Conservation (phyloP, 2,329 filamentous ascomycete species). For the Alternaria gaisen region DNA sequence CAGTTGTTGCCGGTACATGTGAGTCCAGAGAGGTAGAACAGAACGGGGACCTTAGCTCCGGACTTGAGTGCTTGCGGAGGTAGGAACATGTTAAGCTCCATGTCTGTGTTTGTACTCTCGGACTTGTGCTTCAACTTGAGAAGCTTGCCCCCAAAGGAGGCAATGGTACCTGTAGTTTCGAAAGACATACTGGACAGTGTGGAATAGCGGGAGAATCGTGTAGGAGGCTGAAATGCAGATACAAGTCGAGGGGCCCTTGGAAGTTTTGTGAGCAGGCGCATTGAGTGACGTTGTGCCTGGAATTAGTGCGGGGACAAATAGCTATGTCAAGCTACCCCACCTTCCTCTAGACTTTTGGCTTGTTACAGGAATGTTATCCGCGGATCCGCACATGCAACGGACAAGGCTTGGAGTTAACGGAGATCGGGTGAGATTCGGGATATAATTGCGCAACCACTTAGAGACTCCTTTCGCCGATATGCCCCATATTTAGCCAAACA, state of each 20-base stretch:
- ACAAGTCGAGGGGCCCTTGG: conserved; percentile 23
- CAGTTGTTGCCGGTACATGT: conserved; percentile 91
- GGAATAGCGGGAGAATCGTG: conserved; percentile 22
- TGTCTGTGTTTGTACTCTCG: conserved; percentile 80
- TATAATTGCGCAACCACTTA: conserved; percentile 35
- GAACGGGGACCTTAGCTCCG: conserved; percentile 74
- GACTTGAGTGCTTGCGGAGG: conserved; percentile 72
- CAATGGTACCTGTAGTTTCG: conserved; percentile 87
- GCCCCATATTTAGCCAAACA: conserved; percentile 36
- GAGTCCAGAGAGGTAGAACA: conserved; percentile 92
- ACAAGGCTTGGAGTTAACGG: conserved; percentile 36
- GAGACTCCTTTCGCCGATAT: conserved; percentile 48
- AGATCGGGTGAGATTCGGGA: conserved; percentile 49
- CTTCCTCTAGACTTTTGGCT: conserved; percentile 38
- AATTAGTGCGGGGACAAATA: conserved; percentile 41
- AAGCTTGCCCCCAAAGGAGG: conserved; percentile 91
- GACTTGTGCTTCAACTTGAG: conserved; percentile 92
- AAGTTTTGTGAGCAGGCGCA: conserved; percentile 36
- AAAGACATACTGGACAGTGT: conserved; percentile 66
- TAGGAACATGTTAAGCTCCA: conserved; percentile 92
- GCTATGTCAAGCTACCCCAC: conserved; percentile 43
- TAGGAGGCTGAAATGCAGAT: conserved; percentile 19
- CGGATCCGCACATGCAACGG: conserved; percentile 42
- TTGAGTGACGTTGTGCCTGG: conserved; percentile 44
- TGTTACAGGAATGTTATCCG: conserved; percentile 39